A percentile compares a stretch with the other conserved stretches of the same genome.
These are phyloP conservation scores for Lachnellula cervina DNA, from an alignment of 2,329 filamentous ascomycete species.

Conservation along the genomic window DNA sequence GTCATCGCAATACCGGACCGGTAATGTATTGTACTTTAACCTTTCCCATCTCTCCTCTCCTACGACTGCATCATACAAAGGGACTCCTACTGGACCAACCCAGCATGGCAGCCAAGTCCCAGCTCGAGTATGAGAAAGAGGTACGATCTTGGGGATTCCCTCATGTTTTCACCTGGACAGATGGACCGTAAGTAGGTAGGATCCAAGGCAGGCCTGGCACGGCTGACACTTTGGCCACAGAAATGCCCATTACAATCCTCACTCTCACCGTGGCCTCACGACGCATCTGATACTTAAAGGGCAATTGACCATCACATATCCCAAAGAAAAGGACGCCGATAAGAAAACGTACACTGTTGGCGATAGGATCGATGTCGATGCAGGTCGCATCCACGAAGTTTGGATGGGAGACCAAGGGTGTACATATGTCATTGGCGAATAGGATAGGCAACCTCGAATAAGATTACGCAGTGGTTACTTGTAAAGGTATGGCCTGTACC, in stretches of 20 bases:
- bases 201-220: neutral
- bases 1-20: too few relatives aligned
- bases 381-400: constrained; percentile 60
- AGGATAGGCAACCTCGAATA: neutral
- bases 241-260: constrained; percentile 63
- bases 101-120: constrained; percentile 33
- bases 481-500: too few relatives aligned
- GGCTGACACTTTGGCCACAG: constrained; percentile 36
- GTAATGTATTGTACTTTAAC: too few relatives aligned
- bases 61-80: neutral
- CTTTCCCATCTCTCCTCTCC: neutral
- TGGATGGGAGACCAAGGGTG: constrained; percentile 64
- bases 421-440: constrained; percentile 63
- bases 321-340: constrained; percentile 47
- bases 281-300: constrained; percentile 66
- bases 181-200: constrained; percentile 53
- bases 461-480: too few relatives aligned
- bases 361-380: constrained; percentile 61
- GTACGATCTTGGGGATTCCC: constrained; percentile 66
- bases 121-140: constrained; percentile 50
- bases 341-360: constrained; percentile 58
- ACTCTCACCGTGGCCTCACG: constrained; percentile 58
- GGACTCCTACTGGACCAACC: neutral
- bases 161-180: constrained; percentile 68
- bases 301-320: constrained; percentile 62